These are phyloP conservation scores for Pinus taeda DNA, from an alignment of 75 land plant genomes.

Conservation along the genomic window DNA sequence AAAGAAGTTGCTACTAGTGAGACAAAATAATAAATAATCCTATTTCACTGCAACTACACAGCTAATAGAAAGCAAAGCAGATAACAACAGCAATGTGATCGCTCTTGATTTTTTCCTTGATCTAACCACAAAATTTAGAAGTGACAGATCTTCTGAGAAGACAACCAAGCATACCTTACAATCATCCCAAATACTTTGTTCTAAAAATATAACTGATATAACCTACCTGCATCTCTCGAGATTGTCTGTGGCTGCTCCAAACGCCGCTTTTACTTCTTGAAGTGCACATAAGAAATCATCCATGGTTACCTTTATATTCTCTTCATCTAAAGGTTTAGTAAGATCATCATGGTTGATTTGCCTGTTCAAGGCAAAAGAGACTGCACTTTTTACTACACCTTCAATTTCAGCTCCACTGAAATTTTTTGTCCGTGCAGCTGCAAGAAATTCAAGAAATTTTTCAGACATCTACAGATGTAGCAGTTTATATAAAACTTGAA, in stretches of 20 bases:
- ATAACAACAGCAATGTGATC: background rate
- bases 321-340: conserved; percentile 86
- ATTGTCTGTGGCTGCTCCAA: conserved; percentile 96
- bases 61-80: background rate
- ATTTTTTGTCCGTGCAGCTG: conserved; percentile 95
- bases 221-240: conserved; percentile 99
- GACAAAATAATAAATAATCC: background rate
- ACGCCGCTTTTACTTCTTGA: conserved; percentile 84
- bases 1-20: conserved; percentile 4
- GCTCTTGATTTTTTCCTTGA: background rate
- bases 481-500: background rate
- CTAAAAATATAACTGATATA: background rate
- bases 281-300: conserved; percentile 88
- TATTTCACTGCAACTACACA: background rate
- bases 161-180: background rate
- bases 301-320: conserved; percentile 93
- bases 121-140: background rate
- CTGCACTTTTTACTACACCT: conserved; percentile 98
- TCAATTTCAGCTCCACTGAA: conserved; percentile 99
- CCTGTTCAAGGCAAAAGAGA: conserved; percentile 88
- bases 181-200: background rate
- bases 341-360: conserved; percentile 85
- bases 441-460: conserved; percentile 6
- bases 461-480: background rate
- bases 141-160: background rate